These are phyloP conservation scores for Penicillium olsonii DNA, from an alignment of 2,329 filamentous ascomycete species.

Conservation along the genomic window DNA sequence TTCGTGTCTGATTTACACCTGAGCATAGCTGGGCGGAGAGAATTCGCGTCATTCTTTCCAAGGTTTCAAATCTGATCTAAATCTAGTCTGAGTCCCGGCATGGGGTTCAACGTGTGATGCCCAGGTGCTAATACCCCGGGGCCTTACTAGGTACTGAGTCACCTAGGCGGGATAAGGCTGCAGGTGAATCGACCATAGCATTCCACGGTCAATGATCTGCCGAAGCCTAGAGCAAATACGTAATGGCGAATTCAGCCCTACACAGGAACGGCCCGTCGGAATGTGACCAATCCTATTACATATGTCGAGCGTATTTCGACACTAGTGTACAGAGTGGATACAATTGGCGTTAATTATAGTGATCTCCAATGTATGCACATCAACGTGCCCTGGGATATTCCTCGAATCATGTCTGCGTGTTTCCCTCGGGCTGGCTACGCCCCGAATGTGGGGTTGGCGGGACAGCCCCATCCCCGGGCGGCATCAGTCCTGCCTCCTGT, in stretches of 20 bases:
- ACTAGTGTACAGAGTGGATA: neutral
- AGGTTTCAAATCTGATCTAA: too few species aligned
- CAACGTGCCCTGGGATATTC: constrained; percentile 1
- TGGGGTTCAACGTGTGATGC: too few species aligned
- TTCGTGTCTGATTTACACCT: too few species aligned
- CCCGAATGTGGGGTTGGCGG: constrained; percentile 1
- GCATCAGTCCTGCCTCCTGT: constrained; percentile 43
- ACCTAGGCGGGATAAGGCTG: too few species aligned
- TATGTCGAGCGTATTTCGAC: neutral
- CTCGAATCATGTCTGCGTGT: neutral
- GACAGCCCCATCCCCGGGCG: constrained; percentile 7
- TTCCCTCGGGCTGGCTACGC: constrained; percentile 1
- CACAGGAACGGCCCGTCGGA: neutral
- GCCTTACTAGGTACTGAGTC: too few species aligned
- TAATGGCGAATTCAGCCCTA: constrained; percentile 1
- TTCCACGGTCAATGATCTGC: neutral
- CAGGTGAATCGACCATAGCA: neutral
- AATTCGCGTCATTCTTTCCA: too few species aligned
- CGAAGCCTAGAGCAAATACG: neutral
- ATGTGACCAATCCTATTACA: neutral
- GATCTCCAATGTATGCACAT: neutral
- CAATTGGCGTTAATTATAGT: constrained; percentile 2
- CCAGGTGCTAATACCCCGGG: too few species aligned
- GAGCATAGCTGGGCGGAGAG: too few species aligned
- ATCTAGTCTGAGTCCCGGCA: too few species aligned